Conservation (phyloP, 495 filamentous ascomycete species). For the Cladorrhinum samala region DNA sequence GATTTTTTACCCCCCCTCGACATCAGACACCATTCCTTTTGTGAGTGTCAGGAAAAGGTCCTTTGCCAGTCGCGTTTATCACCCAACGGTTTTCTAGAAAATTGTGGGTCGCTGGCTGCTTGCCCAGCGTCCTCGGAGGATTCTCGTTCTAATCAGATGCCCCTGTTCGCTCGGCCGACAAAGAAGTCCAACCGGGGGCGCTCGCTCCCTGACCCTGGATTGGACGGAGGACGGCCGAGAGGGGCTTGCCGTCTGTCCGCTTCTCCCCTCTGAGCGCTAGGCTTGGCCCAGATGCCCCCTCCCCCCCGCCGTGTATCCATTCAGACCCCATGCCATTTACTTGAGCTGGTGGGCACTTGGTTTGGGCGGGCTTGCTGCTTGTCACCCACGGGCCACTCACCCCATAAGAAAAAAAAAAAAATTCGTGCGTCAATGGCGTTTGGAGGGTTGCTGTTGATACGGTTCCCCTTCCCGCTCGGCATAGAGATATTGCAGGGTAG, state of each 20-base stretch:
- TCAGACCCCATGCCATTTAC: constrained; percentile 10
- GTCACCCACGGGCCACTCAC: constrained; percentile 13
- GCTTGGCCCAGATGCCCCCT: constrained; percentile 20
- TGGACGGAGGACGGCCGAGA: constrained; percentile 20
- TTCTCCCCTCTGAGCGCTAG: constrained; percentile 18
- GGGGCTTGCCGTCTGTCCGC: constrained; percentile 14
- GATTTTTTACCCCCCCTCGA: constrained; percentile 17
- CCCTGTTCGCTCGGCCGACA: constrained; percentile 24
- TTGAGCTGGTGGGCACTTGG: no score
- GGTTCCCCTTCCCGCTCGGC: constrained; percentile 22
- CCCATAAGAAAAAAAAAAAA: constrained; percentile 11
- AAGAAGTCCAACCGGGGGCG: constrained; percentile 17
- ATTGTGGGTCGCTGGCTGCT: constrained; percentile 30
- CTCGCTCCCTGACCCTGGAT: constrained; percentile 24
- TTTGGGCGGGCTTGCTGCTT: no score
- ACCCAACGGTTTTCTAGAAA: constrained; percentile 45
- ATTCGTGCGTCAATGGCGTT: constrained; percentile 4
- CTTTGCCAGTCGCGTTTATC: constrained; percentile 36
- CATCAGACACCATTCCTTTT: constrained; percentile 31
- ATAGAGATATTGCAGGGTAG: constrained; percentile 7
- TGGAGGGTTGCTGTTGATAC: constrained; percentile 4
- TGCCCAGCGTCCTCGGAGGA: constrained; percentile 34
- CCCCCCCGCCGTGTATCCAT: constrained; percentile 17
- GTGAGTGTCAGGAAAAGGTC: constrained; percentile 13
- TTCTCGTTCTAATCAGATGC: constrained; percentile 43